Percentiles rank a stretch among this genome's conserved stretches.
phyloP scores from a whole-genome alignment of 805 yeast species.

The Cyberlindnera mrakii region DNA sequence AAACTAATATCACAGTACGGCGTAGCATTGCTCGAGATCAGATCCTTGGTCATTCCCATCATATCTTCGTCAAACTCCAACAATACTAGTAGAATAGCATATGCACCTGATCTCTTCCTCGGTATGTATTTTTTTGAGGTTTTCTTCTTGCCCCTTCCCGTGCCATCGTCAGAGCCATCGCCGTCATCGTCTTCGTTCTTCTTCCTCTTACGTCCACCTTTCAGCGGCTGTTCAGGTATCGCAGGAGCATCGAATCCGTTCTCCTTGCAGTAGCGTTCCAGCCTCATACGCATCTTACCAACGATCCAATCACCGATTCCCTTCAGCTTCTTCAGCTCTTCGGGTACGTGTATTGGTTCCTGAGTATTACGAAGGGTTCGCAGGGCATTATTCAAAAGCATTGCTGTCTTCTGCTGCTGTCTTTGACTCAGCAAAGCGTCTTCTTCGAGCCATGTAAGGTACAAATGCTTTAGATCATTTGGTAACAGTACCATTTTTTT shows the following conservation, averaged over 20 bases:
- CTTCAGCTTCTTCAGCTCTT: slow-evolving; percentile 51
- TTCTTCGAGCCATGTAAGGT: slow-evolving; percentile 54
- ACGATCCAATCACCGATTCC: slow-evolving; percentile 73
- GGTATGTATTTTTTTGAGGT: slow-evolving; percentile 56
- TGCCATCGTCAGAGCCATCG: slow-evolving; percentile 5
- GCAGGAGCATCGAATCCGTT: slow-evolving; percentile 43
- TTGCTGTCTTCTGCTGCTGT: slow-evolving; percentile 45
- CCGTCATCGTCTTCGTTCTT: slow-evolving; percentile 1
- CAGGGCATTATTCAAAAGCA: slow-evolving; percentile 51
- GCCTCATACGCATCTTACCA: slow-evolving; percentile 37
- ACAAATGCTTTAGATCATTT: slow-evolving; percentile 43
- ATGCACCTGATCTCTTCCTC: slow-evolving; percentile 71
- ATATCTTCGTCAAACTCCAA: slow-evolving; percentile 39
- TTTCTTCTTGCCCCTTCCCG: slow-evolving; percentile 9
- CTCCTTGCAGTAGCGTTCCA: slow-evolving; percentile 50
- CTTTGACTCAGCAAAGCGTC: slow-evolving; percentile 38
- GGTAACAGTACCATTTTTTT: slow-evolving; percentile 26
- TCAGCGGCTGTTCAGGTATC: neutral
- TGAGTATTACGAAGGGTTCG: slow-evolving; percentile 42
- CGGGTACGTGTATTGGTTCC: slow-evolving; percentile 44
- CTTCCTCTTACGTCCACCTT: slow-evolving; percentile 15
- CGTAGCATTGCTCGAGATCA: slow-evolving; percentile 47
- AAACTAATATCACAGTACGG: slow-evolving; percentile 55
- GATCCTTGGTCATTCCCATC: slow-evolving; percentile 59
- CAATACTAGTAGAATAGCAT: slow-evolving; percentile 67